phyloP scores from a whole-genome alignment of 179 eudicot species.

The Dionaea muscipula region DNA sequence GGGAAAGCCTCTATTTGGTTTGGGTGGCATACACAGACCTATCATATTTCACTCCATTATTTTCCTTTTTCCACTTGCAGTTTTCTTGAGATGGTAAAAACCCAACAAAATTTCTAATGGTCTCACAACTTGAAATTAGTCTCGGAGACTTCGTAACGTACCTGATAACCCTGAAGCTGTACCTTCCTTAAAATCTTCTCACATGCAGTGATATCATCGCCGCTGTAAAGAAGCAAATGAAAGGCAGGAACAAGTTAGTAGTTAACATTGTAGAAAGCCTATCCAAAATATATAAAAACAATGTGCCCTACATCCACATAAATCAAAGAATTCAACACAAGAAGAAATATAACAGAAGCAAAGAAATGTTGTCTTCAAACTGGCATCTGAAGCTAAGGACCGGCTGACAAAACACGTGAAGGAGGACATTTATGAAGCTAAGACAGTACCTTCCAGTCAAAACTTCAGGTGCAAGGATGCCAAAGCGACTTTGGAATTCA shows the following conservation, averaged over 20 bases:
- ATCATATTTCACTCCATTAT: too few species aligned
- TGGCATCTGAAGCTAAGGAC: not conserved
- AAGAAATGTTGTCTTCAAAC: not conserved
- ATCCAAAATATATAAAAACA: not conserved
- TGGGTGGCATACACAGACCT: too few species aligned
- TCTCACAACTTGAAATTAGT: not conserved
- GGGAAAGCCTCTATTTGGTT: too few species aligned
- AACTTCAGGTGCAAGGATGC: conserved; percentile 64
- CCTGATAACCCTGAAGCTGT: conserved; percentile 77
- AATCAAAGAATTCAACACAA: not conserved
- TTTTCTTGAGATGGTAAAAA: too few species aligned
- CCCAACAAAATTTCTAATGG: not conserved
- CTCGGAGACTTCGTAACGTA: conserved; percentile 9
- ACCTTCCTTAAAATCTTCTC: conserved; percentile 50
- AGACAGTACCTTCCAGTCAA: conserved; percentile 44
- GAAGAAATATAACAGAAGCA: not conserved
- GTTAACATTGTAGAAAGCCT: not conserved
- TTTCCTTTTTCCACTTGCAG: too few species aligned
- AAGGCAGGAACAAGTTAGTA: conserved; percentile 1
- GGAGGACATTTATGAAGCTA: not conserved
- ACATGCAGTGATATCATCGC: conserved; percentile 53
- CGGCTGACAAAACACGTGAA: not conserved
- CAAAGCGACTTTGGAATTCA: conserved; percentile 58
- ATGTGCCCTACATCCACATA: not conserved
- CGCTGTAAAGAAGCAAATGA: conserved; percentile 17